Conservation (phyloP, 495 filamentous ascomycete genomes). For the Aspergillus funiculosus region DNA sequence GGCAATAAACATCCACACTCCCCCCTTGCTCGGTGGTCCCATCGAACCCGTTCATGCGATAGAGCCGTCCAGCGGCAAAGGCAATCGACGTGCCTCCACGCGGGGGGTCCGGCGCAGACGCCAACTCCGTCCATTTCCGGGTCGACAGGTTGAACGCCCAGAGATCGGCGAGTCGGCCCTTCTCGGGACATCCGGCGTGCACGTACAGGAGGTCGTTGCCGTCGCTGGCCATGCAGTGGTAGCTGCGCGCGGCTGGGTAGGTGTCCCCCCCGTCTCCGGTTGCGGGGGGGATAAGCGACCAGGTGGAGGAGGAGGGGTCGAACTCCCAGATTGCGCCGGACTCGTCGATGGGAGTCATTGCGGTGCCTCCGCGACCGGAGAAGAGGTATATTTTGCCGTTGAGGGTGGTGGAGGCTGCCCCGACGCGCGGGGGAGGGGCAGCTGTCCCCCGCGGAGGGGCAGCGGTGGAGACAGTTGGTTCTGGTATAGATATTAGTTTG, state of each 20-base stretch:
- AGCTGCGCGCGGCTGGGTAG: conserved; percentile 42
- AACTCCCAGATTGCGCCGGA: conserved; percentile 46
- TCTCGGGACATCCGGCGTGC: conserved; percentile 63
- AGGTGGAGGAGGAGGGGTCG: conserved; percentile 21
- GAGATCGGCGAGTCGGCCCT: conserved; percentile 55
- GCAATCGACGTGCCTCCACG: conserved; percentile 61
- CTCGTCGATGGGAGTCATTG: conserved; percentile 51
- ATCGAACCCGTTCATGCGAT: conserved; percentile 69
- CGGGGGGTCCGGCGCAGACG: conserved; percentile 53
- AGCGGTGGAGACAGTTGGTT: conserved; percentile 7
- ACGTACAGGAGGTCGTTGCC: conserved; percentile 56
- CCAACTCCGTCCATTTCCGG: conserved; percentile 55
- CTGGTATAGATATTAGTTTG: neutral
- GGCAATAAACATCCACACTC: conserved; percentile 51
- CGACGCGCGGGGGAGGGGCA: conserved; percentile 44
- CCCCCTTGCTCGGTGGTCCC: conserved; percentile 60
- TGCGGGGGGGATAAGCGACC: conserved; percentile 5
- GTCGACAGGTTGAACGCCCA: conserved; percentile 64
- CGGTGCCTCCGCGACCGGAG: conserved; percentile 49
- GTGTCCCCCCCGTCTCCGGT: neutral
- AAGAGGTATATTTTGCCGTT: conserved; percentile 49
- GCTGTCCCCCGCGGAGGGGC: neutral
- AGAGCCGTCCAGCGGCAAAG: conserved; percentile 51
- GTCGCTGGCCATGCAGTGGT: conserved; percentile 42
- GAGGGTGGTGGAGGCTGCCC: conserved; percentile 39